These are phyloP conservation scores for Sarocladium brachiariae DNA, from an alignment of 2,329 filamentous ascomycete species.

Conservation along the genomic window DNA sequence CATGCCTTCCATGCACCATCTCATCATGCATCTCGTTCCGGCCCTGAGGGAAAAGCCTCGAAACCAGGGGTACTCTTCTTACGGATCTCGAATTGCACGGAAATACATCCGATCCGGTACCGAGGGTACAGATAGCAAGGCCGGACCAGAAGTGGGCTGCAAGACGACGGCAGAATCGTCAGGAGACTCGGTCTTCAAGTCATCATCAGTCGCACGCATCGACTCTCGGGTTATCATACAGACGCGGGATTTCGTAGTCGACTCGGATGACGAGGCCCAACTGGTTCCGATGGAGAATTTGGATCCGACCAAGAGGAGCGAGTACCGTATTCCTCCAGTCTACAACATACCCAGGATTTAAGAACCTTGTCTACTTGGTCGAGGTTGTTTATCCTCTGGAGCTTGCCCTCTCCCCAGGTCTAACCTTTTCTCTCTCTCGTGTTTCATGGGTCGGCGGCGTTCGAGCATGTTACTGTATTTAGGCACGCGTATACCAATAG, in stretches of 20 bases:
- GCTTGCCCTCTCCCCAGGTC: no score
- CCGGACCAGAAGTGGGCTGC: background rate
- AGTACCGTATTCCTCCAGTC: background rate
- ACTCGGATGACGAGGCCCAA: background rate
- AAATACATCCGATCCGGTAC: background rate
- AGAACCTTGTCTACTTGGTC: no score
- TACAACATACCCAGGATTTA: background rate
- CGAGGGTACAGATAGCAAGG: background rate
- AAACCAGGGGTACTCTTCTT: background rate
- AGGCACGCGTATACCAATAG: no score
- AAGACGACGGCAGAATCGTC: background rate
- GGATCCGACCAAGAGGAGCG: background rate
- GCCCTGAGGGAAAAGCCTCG: constrained; percentile 20
- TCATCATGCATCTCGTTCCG: constrained; percentile 14
- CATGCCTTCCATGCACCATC: constrained; percentile 16
- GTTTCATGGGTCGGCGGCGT: no score
- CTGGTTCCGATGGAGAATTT: background rate
- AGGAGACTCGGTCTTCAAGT: background rate
- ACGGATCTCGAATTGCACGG: background rate
- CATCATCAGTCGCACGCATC: background rate
- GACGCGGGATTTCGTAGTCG: background rate
- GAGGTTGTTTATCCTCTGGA: no score
- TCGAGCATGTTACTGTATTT: no score
- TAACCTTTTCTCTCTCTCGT: no score
- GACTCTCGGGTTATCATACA: background rate